Base-by-base conservation (phyloP, 2,329 filamentous ascomycete genomes). In the Diaporthe australafricana region DNA sequence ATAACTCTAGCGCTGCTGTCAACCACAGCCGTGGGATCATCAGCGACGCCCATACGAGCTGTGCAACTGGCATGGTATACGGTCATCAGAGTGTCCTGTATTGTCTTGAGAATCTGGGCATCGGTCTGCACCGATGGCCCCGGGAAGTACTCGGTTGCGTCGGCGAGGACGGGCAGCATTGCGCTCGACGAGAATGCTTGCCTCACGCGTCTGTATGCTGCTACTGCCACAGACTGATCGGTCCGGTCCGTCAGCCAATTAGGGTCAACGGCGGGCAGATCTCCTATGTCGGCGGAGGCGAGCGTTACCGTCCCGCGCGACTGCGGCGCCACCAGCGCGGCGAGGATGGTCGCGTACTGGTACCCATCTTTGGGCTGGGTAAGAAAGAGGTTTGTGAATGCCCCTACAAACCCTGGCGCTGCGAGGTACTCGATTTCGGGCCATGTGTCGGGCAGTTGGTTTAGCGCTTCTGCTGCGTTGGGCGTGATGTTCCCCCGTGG, bases 201-300 rank as follows among this genome's bases (percentile, higher is more conserved):
- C 12, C 63, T 38, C 48, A 20, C 17, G 8, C 75, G 63, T 16
- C 73, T 65, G 72, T 80, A 78, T 3, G 73, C 75, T 3, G 73
- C 80, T 77, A 20, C 74, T 17, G 52, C 66, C 7, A 69, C 53
- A 3, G 32, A 38, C 17, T 56, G 32, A 38, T 69, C 66, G 1
- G 38, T 60, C 22, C 52, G 66, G 42, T 69, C 66, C 2, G 52
- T 74, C 4, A 85, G 75, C 79, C 79, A 85, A 60, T 81, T 81
- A 0, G 81, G 80, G 55, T 83, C 76, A 45, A 84, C 80, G 9
- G 82, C 73, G 0, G 84, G 84, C 1, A 76, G 16, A 1, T 50
- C 47, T 14, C 8, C 32, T 5, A 60, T 38, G 38, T 30, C 17
- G 38, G 14, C 30, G 16, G 38, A 60, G 6, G 48, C 35, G 45